phyloP scores from a whole-genome alignment of 345 rosid species.

The Rhizophora mangle region DNA sequence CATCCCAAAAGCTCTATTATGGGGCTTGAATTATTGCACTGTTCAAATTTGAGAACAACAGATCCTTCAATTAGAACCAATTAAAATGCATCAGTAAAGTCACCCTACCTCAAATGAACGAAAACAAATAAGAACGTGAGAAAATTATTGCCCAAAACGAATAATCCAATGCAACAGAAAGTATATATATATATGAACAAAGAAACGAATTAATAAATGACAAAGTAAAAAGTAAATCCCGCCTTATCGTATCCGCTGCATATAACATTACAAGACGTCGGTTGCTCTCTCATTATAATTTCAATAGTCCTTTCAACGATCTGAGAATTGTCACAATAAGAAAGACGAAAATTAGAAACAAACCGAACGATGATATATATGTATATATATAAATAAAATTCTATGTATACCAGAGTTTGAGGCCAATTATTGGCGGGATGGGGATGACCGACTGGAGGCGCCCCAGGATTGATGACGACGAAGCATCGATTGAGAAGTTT shows the following conservation, averaged over 20 bases:
- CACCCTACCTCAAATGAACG: neutral
- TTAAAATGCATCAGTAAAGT: neutral
- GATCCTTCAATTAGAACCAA: neutral
- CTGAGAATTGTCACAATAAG: slow-evolving; percentile 28
- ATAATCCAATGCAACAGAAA: no score
- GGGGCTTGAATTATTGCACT: slow-evolving; percentile 50
- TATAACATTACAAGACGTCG: slow-evolving; percentile 37
- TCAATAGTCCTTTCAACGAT: slow-evolving; percentile 53
- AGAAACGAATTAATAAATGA: neutral
- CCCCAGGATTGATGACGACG: slow-evolving; percentile 41
- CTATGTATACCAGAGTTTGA: slow-evolving; percentile 43
- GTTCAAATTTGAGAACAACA: slow-evolving; percentile 10
- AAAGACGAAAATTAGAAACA: neutral
- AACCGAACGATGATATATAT: neutral
- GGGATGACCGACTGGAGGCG: slow-evolving; percentile 42
- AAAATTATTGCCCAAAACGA: no score
- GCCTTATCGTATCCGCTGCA: slow-evolving; percentile 60
- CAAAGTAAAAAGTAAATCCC: slow-evolving; percentile 5
- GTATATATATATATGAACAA: neutral
- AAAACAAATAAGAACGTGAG: neutral
- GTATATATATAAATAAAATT: neutral
- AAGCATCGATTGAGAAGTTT: slow-evolving; percentile 52
- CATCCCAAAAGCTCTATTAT: slow-evolving; percentile 48
- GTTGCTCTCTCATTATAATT: slow-evolving; percentile 24
- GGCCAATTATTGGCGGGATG: slow-evolving; percentile 40